phyloP scores from a whole-genome alignment of 306 rosid species.

The Vicia faba region DNA sequence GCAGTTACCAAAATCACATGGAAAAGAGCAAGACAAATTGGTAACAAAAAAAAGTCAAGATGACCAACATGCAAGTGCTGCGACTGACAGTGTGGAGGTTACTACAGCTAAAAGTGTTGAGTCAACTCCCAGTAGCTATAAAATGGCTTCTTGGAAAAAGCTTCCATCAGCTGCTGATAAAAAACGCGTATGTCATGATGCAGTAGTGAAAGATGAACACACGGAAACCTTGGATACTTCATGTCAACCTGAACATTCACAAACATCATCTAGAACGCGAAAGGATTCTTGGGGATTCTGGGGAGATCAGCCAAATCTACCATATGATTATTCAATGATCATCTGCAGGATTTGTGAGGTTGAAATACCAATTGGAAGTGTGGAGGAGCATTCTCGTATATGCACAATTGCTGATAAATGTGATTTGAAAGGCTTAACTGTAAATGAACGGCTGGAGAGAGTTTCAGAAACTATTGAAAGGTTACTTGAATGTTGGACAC shows the following conservation, averaged over 20 bases:
- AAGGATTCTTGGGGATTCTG: conserved; percentile 64
- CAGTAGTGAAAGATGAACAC: conserved; percentile 57
- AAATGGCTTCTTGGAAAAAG: conserved; percentile 96
- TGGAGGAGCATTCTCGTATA: conserved; percentile 92
- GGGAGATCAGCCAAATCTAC: conserved; percentile 69
- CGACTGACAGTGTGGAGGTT: conserved; percentile 46
- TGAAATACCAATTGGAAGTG: conserved; percentile 88
- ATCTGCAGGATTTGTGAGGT: conserved; percentile 97
- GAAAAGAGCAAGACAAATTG: conserved; percentile 48
- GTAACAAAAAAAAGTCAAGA: conserved; percentile 36
- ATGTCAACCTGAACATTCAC: conserved; percentile 58
- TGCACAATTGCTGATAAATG: conserved; percentile 95
- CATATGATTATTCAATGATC: conserved; percentile 73
- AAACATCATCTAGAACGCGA: conserved; percentile 50
- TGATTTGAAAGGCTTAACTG: conserved; percentile 87
- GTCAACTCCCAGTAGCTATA: conserved; percentile 66
- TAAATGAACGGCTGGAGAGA: conserved; percentile 88
- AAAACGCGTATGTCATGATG: conserved; percentile 49
- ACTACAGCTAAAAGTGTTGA: conserved; percentile 55
- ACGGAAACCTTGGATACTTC: conserved; percentile 50
- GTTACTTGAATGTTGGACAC: conserved; percentile 75
- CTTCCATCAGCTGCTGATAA: conserved; percentile 76
- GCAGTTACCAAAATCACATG: conserved; percentile 45
- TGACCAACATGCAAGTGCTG: conserved; percentile 42
- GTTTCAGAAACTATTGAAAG: conserved; percentile 82